Evolutionary conservation across 2,329 filamentous ascomycete species (phyloP).

Genomic region (Endothia cerciana): DNA sequence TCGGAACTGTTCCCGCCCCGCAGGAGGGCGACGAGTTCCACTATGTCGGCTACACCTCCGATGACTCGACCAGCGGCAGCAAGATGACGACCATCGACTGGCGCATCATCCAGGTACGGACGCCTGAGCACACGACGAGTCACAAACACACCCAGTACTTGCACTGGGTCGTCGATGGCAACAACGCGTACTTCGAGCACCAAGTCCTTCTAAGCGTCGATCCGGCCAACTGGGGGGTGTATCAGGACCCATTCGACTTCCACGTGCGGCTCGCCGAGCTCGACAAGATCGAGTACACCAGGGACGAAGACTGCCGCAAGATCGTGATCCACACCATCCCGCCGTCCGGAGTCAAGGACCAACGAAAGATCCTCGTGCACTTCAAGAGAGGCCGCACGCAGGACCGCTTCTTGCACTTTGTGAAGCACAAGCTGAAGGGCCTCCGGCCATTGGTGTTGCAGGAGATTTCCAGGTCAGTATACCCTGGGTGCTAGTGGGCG

Average conservation of each 20-base stretch:
- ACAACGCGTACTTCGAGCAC: constrained; percentile 50
- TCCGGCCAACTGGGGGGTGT: constrained; percentile 52
- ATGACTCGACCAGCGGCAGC: constrained; percentile 54
- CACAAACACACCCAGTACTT: constrained; percentile 58
- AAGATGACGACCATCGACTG: constrained; percentile 52
- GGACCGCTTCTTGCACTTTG: constrained; percentile 54
- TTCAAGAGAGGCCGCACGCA: constrained; percentile 59
- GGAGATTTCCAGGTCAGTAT: constrained; percentile 47
- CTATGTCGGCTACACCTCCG: constrained; percentile 53
- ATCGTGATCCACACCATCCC: constrained; percentile 46
- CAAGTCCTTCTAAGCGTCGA: constrained; percentile 52
- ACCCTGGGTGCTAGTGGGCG: background rate
- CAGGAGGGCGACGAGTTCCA: constrained; percentile 42
- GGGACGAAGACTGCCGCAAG: constrained; percentile 44
- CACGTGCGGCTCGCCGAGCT: constrained; percentile 53
- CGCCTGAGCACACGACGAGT: constrained; percentile 49
- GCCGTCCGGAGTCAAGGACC: constrained; percentile 38
- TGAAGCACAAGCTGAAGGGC: constrained; percentile 43
- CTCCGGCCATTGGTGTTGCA: constrained; percentile 40
- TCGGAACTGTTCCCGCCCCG: background rate
- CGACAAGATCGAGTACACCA: constrained; percentile 45
- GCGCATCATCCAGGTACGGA: constrained; percentile 57
- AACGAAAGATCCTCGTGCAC: constrained; percentile 53
- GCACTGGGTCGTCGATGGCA: constrained; percentile 50
- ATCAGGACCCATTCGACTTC: constrained; percentile 56